Percentiles rank a stretch among this genome's conserved stretches.
Evolutionary conservation across 768 basidiomycete species (phyloP).

Genomic region (Rubroboletus satanas): DNA sequence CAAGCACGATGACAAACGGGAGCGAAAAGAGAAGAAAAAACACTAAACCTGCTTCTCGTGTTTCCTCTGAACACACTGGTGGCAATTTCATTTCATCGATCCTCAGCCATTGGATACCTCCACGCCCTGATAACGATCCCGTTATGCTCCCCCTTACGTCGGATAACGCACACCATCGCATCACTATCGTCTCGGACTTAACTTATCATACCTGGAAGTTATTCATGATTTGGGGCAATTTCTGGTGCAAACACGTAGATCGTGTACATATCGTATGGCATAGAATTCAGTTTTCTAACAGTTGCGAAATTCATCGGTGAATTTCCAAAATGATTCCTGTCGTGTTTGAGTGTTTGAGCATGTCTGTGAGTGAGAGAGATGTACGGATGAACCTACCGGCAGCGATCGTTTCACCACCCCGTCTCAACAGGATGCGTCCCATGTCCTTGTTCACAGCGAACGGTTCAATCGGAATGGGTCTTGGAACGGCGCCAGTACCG

Average conservation of each 20-base stretch:
- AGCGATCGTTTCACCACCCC: constrained; percentile 91
- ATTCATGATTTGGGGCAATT: constrained; percentile 1
- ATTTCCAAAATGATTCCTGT: constrained; percentile 46
- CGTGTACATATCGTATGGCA: constrained; percentile 14
- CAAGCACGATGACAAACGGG: constrained; percentile 42
- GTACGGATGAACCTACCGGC: constrained; percentile 53
- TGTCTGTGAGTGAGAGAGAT: neutral
- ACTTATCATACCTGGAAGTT: constrained; percentile 19
- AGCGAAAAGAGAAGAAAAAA: constrained; percentile 33
- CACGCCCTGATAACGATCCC: constrained; percentile 11
- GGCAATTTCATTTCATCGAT: neutral
- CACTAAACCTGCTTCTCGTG: constrained; percentile 2
- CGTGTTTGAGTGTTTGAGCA: constrained; percentile 8
- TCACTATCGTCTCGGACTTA: constrained; percentile 15
- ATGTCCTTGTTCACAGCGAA: constrained; percentile 91
- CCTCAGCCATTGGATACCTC: constrained; percentile 1
- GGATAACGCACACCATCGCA: constrained; percentile 7
- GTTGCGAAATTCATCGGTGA: constrained; percentile 19
- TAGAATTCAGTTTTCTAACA: constrained; percentile 2
- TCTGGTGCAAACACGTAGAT: constrained; percentile 10
- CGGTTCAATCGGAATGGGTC: constrained; percentile 80
- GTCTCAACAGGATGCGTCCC: constrained; percentile 84
- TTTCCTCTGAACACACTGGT: neutral
- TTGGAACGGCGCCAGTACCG: constrained; percentile 40
- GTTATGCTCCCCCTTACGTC: constrained; percentile 16